phyloP scores from a whole-genome alignment of 1,139 yeast genomes.

The Barnettozyma hawaiiensis region DNA sequence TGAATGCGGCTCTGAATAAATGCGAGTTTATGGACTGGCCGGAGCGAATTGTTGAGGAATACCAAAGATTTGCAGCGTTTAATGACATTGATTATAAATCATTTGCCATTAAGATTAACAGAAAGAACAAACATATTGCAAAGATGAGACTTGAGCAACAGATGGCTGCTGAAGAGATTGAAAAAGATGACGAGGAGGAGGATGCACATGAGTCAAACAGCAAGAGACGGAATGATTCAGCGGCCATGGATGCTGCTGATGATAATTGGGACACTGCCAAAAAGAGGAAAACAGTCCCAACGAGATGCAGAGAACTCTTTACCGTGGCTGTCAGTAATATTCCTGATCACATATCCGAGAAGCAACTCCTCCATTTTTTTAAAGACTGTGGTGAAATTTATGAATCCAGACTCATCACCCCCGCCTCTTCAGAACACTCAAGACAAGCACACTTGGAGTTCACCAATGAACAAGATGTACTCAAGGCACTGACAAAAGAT shows the following conservation, averaged over 20 bases:
- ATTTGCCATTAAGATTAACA: conserved; percentile 27
- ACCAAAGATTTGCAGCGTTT: conserved; percentile 36
- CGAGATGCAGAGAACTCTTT: conserved; percentile 52
- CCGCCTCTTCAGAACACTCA: conserved; percentile 23
- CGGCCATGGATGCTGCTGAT: conserved; percentile 3
- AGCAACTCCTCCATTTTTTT: conserved; percentile 40
- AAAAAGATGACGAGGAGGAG: background rate
- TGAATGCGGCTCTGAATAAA: conserved; percentile 32
- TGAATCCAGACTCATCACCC: conserved; percentile 32
- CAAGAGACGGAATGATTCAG: conserved; percentile 4
- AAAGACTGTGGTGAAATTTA: conserved; percentile 56
- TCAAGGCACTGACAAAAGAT: conserved; percentile 58
- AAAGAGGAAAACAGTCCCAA: conserved; percentile 5
- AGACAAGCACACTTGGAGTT: conserved; percentile 53
- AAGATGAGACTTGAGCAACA: background rate
- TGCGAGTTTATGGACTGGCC: conserved; percentile 43
- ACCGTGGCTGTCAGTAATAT: conserved; percentile 45
- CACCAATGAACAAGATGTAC: conserved; percentile 40
- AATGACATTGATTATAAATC: conserved; percentile 32
- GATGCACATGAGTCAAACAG: background rate
- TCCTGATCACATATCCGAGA: conserved; percentile 30
- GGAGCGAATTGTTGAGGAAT: conserved; percentile 44
- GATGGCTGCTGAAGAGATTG: too few species aligned
- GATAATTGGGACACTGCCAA: conserved; percentile 8
- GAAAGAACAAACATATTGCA: conserved; percentile 13